A percentile compares a stretch with the other conserved stretches of the same genome.
These are phyloP conservation scores for Oryza punctata DNA, from an alignment of 176 grass and related monocot species.

Conservation along the genomic window DNA sequence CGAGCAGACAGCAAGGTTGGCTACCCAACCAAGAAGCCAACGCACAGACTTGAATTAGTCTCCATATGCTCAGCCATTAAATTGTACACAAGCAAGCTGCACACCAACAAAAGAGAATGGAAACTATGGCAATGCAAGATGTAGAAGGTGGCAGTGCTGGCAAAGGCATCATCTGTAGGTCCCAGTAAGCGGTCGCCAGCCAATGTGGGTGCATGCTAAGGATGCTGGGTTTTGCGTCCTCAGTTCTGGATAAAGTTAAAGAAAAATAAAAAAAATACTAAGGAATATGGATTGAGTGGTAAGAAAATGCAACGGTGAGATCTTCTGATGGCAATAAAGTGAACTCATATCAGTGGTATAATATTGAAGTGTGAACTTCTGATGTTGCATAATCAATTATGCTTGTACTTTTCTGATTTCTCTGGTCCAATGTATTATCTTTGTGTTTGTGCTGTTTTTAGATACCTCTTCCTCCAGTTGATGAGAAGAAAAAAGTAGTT, in stretches of 20 bases:
- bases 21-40: not conserved
- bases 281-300: not conserved
- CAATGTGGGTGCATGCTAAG: not conserved
- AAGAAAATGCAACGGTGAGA: not conserved
- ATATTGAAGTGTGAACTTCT: not conserved
- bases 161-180: not conserved
- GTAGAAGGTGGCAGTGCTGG: not conserved
- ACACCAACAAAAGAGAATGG: not conserved
- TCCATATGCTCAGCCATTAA: not conserved
- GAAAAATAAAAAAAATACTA: not conserved
- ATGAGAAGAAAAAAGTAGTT: constrained; percentile 93
- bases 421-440: not conserved
- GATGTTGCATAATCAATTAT: not conserved
- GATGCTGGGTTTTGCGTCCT: not conserved
- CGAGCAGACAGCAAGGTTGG: not conserved
- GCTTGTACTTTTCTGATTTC: not conserved
- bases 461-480: constrained; percentile 76
- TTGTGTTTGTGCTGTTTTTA: constrained; percentile 25
- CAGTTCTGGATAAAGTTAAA: not conserved
- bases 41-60: not conserved
- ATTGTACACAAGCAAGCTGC: not conserved
- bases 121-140: not conserved
- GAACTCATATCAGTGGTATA: not conserved
- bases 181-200: not conserved
- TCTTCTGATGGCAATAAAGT: not conserved